Conservation (phyloP, 257 asterid genomes). For the Penstemon barbatus region DNA sequence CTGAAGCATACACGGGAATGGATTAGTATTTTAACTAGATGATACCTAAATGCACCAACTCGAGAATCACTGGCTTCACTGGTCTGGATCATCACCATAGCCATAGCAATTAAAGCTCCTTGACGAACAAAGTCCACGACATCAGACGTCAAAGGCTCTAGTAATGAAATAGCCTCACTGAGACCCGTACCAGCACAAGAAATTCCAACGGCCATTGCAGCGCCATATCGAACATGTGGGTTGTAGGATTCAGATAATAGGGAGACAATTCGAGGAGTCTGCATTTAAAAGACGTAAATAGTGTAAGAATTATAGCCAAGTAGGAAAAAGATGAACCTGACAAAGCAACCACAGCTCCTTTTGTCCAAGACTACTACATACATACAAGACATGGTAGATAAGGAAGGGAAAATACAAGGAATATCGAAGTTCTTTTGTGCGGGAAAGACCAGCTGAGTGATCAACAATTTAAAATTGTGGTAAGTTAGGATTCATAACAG, state of each 20-base stretch:
- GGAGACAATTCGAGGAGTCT: conserved; percentile 94
- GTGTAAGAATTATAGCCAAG: not conserved
- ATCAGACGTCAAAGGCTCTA: conserved; percentile 94
- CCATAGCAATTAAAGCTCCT: conserved; percentile 99
- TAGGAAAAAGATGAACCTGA: not conserved
- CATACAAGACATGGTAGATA: not conserved
- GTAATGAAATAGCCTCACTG: conserved; percentile 91
- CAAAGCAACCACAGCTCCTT: no score
- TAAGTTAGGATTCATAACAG: conserved; percentile 9
- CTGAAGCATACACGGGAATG: not conserved
- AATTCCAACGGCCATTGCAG: conserved; percentile 97
- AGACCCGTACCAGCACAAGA: conserved; percentile 99
- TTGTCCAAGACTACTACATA: no score
- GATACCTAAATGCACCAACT: conserved; percentile 92
- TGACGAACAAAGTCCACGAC: conserved; percentile 98
- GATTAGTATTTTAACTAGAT: not conserved
- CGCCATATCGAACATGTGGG: conserved; percentile 99
- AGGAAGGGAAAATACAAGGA: not conserved
- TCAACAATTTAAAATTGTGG: no score
- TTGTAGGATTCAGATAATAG: conserved; percentile 91
- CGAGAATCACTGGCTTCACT: conserved; percentile 97
- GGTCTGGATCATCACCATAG: conserved; percentile 96
- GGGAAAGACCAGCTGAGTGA: no score
- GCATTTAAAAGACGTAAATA: conserved; percentile 32
- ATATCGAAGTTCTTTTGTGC: no score